Percentiles rank a stretch among this genome's conserved stretches.
These are phyloP conservation scores for Bassia scoparia DNA, from an alignment of 148 eudicot genomes.

Conservation along the genomic window DNA sequence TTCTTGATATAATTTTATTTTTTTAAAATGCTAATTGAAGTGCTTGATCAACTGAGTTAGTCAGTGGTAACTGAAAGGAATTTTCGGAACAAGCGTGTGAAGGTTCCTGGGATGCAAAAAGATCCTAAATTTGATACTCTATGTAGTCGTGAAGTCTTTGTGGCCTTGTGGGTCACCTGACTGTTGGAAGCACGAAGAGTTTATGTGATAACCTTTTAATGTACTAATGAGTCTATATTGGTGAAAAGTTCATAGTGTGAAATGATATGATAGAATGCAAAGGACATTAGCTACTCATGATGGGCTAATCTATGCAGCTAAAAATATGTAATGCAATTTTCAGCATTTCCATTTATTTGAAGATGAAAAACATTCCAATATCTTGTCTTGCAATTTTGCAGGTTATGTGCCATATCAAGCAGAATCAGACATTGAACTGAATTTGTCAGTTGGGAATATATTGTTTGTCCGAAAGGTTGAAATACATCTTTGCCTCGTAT, in stretches of 20 bases:
- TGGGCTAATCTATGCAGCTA: background rate
- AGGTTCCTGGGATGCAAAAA: background rate
- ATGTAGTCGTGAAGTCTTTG: background rate
- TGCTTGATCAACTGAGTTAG: too few relatives aligned
- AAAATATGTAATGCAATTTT: background rate
- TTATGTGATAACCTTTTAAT: background rate
- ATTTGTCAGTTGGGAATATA: conserved; percentile 73
- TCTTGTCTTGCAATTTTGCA: conserved; percentile 28
- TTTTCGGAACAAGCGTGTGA: too few relatives aligned
- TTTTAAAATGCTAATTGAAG: too few relatives aligned
- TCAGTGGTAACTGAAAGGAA: too few relatives aligned
- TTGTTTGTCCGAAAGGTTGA: conserved; percentile 85
- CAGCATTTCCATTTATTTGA: background rate
- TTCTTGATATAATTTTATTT: too few relatives aligned
- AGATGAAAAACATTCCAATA: background rate
- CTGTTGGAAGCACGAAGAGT: too few relatives aligned
- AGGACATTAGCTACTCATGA: conserved; percentile 1
- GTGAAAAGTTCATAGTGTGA: background rate
- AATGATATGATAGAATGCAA: background rate
- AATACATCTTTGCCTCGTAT: conserved; percentile 22
- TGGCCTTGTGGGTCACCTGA: too few relatives aligned
- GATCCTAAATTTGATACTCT: background rate
- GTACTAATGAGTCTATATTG: background rate
- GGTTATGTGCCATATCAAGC: conserved; percentile 81
- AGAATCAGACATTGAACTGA: conserved; percentile 76